Percentiles rank a stretch among this genome's conserved stretches.
Conservation (phyloP, 2,329 filamentous ascomycete genomes). For the Didymella lethalis region DNA sequence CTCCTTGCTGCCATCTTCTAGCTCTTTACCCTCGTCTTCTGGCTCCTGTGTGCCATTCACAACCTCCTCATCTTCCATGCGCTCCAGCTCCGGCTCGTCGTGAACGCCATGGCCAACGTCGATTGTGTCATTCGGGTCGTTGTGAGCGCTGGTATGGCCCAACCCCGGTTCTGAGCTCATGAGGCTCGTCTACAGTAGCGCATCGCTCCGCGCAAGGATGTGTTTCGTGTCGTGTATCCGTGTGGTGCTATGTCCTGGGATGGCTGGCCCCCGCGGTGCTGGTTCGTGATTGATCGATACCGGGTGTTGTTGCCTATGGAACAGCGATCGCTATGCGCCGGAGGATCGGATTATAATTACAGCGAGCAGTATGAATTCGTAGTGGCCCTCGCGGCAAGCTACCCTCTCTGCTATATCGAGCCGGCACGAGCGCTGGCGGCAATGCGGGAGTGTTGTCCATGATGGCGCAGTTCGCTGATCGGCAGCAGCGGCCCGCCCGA, state of each 20-base stretch:
- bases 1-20: constrained; percentile 33
- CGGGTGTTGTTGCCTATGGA: neutral
- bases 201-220: constrained; percentile 59
- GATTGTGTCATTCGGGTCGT: constrained; percentile 53
- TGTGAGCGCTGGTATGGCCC: constrained; percentile 67
- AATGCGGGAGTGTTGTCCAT: constrained; percentile 17
- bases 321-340: neutral
- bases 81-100: constrained; percentile 62
- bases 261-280: constrained; percentile 2
- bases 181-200: constrained; percentile 59
- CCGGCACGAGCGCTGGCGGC: constrained; percentile 17
- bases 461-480: constrained; percentile 14
- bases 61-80: constrained; percentile 36
- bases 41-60: constrained; percentile 26
- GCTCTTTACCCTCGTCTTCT: constrained; percentile 21
- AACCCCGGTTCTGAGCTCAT: constrained; percentile 75
- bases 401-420: constrained; percentile 3
- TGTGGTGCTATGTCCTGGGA: neutral
- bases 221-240: neutral
- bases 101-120: constrained; percentile 60
- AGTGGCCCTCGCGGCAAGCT: neutral
- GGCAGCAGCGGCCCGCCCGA: constrained; percentile 28
- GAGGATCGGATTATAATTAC: neutral
- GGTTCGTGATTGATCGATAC: neutral
- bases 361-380: neutral